Conservation (phyloP, 2,329 filamentous ascomycete species). For the Claviceps purpurea region DNA sequence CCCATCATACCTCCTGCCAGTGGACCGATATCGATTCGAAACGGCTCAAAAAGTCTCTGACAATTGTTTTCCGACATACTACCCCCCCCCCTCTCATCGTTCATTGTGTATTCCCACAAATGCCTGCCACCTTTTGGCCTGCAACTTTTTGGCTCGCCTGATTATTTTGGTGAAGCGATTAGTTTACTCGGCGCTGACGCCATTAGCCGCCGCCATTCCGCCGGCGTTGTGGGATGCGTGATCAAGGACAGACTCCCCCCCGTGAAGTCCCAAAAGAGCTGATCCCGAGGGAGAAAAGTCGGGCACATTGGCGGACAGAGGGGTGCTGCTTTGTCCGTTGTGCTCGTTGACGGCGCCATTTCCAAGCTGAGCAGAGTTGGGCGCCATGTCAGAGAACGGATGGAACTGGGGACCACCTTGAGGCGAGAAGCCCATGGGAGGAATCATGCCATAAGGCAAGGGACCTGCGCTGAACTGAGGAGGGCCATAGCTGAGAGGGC, state of each 20-base stretch:
- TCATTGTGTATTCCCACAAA: not conserved
- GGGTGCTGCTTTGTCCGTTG: slow-evolving; percentile 11
- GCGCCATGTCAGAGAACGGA: slow-evolving; percentile 18
- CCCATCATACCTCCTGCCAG: not conserved
- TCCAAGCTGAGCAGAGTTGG: slow-evolving; percentile 23
- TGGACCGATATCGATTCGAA: not conserved
- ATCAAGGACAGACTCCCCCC: not conserved
- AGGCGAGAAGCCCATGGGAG: slow-evolving; percentile 16
- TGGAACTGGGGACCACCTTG: slow-evolving; percentile 17
- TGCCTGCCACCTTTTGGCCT: not conserved
- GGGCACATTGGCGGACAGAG: slow-evolving; percentile 26
- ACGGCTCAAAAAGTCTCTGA: not conserved
- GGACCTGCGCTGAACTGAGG: slow-evolving; percentile 20
- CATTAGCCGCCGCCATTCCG: slow-evolving; percentile 5
- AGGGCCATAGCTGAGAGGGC: slow-evolving; percentile 14
- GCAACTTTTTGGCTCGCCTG: not conserved
- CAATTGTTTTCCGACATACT: not conserved
- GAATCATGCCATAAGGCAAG: slow-evolving; percentile 17
- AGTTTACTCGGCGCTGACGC: slow-evolving; percentile 5
- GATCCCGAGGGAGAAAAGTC: slow-evolving; percentile 24
- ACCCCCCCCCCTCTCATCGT: not conserved
- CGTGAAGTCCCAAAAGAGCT: not conserved
- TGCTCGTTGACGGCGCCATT: slow-evolving; percentile 16
- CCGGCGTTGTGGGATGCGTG: slow-evolving; percentile 3
- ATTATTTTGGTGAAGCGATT: not conserved